Percentiles rank a stretch among this genome's conserved stretches.
phyloP scores from a whole-genome alignment of 441 rosid genomes.

The Breynia disticha region DNA sequence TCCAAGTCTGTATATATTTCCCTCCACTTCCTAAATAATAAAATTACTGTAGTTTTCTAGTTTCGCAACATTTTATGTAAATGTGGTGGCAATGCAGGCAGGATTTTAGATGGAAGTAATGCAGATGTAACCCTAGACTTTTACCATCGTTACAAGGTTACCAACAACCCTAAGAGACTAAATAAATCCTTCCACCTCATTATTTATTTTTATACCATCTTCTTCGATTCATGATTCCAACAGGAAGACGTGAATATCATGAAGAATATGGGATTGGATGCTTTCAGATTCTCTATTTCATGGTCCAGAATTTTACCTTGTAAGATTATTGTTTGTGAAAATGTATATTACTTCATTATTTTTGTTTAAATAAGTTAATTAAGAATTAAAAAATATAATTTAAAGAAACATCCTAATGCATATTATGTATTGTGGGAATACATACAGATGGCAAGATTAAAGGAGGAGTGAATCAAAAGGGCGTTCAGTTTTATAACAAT shows the following conservation, averaged over 20 bases:
- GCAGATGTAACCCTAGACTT: too few relatives aligned
- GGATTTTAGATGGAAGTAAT: too few relatives aligned
- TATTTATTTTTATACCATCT: neutral
- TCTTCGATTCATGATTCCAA: neutral
- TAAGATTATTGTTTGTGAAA: neutral
- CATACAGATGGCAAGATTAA: neutral
- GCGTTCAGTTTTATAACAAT: conserved; percentile 6
- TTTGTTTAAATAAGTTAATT: neutral
- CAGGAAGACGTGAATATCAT: conserved; percentile 13
- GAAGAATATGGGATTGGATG: conserved; percentile 8
- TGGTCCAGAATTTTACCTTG: conserved; percentile 14
- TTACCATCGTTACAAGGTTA: too few relatives aligned
- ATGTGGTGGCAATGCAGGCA: too few relatives aligned
- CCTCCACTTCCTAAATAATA: neutral
- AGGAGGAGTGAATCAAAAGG: conserved; percentile 9
- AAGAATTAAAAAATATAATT: neutral
- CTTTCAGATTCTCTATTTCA: conserved; percentile 19
- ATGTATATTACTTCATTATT: neutral
- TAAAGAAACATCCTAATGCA: too few relatives aligned
- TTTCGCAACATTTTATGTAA: neutral
- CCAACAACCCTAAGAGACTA: neutral
- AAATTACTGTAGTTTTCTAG: neutral
- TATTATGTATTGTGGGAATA: too few relatives aligned
- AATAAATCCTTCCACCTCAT: neutral
- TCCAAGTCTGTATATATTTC: conserved; percentile 17